Base-by-base conservation (phyloP, 352 stramenopile genomes). In the Phytophthora citrophthora region DNA sequence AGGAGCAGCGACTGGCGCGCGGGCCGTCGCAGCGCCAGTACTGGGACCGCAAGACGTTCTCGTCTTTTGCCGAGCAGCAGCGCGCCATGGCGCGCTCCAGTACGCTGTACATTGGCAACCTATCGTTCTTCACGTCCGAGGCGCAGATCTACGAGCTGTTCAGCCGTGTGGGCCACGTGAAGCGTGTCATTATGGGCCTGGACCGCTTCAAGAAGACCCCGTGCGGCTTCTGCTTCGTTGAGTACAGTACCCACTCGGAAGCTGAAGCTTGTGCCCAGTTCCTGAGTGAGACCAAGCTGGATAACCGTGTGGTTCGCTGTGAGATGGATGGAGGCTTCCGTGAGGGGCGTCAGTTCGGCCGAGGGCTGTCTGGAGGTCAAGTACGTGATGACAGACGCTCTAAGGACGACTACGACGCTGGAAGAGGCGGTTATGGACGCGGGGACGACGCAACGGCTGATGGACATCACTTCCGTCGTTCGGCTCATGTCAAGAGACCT, bases 161-260 rank as follows among this genome's bases (percentile, higher is more conserved):
- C 72, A 91, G 83, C 54, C 84, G 86, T 64, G 86, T 99, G 40
- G 97, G 97, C 44, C 87, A 86, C 16, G 93, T 99, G 26, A 79
- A 88, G 52, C 76, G 86, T 54, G 88, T 99, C 8, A 96, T 99
- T 50, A 97, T 99, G 90, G 97, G 97, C 20, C 81, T 99, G 11
- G 93, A 99, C 81, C 79, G 93, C 51, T 89, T 97, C 60, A 97
- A 96, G 55, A 98, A 98, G 74, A 98, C 92, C 12, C 97, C 96
- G 2, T 99, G 96, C 61, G 97, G 97, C 38, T 99, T 99, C 77
- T 98, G 92, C 72, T 99, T 99, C 72, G 96, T 99, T 47, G 93
- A 99, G 82, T 95, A 93, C 66, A 83, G 69, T 38, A 77, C 77
- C 0, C 86, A 95, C 49, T 69, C 79, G 4, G 83, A 93, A 44